phyloP scores from a whole-genome alignment of 1,284 basidiomycete species.

The Pascua guehoae region DNA sequence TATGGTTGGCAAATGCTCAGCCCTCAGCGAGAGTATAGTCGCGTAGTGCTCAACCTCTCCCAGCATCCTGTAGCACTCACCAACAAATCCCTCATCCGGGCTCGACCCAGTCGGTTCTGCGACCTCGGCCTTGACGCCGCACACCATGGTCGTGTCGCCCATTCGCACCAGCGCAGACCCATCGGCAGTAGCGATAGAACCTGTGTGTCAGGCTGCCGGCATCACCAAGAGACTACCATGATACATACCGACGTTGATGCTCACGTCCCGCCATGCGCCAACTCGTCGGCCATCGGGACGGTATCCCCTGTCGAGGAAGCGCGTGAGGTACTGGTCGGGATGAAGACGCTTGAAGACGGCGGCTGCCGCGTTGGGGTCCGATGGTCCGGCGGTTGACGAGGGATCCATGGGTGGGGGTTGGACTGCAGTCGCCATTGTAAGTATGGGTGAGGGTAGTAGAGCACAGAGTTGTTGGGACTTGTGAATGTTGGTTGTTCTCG shows the following conservation, averaged over 20 bases:
- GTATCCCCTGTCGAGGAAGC: constrained; percentile 67
- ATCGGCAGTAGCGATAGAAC: constrained; percentile 84
- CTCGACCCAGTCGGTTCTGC: constrained; percentile 76
- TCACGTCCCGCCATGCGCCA: constrained; percentile 63
- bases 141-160: constrained; percentile 85
- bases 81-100: constrained; percentile 73
- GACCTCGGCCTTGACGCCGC: constrained; percentile 91
- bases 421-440: constrained; percentile 9
- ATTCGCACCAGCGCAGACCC: constrained; percentile 85
- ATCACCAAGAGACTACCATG: not conserved
- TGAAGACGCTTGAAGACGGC: constrained; percentile 76
- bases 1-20: no score
- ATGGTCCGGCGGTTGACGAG: constrained; percentile 33
- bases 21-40: not conserved
- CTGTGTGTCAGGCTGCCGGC: constrained; percentile 48
- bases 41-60: no score
- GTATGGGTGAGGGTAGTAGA: not conserved
- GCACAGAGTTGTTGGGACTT: not conserved
- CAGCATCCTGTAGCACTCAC: constrained; percentile 51
- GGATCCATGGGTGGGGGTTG: not conserved
- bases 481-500: no score
- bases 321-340: constrained; percentile 71
- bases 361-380: constrained; percentile 49
- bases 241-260: constrained; percentile 66
- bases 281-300: constrained; percentile 71